phyloP scores from a whole-genome alignment of 805 yeast genomes.

The Wickerhamiella australiensis region DNA sequence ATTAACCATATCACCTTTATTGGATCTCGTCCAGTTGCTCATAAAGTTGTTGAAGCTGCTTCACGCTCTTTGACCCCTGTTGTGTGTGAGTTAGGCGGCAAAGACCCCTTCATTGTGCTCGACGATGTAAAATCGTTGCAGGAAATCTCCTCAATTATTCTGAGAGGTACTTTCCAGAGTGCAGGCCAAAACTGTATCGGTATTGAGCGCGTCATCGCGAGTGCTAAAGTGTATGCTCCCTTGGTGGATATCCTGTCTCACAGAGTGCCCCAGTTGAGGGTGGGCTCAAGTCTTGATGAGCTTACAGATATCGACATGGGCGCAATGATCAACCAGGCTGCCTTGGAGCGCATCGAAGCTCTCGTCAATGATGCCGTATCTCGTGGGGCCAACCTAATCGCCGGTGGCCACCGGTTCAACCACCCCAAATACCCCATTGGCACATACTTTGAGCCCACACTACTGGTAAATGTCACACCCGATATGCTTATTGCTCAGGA shows the following conservation, averaged over 20 bases:
- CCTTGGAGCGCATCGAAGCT: conserved; percentile 56
- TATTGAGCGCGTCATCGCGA: conserved; percentile 81
- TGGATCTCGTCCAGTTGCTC: conserved; percentile 93
- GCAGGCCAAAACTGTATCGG: conserved; percentile 99
- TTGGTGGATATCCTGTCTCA: conserved; percentile 45
- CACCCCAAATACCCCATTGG: conserved; percentile 96
- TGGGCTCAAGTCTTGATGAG: conserved; percentile 90
- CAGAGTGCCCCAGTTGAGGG: conserved; percentile 49
- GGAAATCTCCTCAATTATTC: conserved; percentile 58
- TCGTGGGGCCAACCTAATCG: conserved; percentile 66
- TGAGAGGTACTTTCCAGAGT: conserved; percentile 94
- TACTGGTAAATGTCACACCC: conserved; percentile 67
- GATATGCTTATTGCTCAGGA: conserved; percentile 70
- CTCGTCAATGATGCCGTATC: conserved; percentile 62
- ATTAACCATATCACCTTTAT: conserved; percentile 85
- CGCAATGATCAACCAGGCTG: conserved; percentile 72
- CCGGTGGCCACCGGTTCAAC: conserved; percentile 67
- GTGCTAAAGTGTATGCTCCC: conserved; percentile 53
- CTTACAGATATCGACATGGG: conserved; percentile 90
- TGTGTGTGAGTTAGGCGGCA: conserved; percentile 94
- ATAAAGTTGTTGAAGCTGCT: conserved; percentile 72
- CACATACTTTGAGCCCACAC: conserved; percentile 83
- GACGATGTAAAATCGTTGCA: conserved; percentile 33
- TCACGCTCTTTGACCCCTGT: conserved; percentile 83
- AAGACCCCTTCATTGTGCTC: conserved; percentile 78